Evolutionary conservation across 352 stramenopile genomes (phyloP).

Genomic region (Blastocystis sp.): DNA sequence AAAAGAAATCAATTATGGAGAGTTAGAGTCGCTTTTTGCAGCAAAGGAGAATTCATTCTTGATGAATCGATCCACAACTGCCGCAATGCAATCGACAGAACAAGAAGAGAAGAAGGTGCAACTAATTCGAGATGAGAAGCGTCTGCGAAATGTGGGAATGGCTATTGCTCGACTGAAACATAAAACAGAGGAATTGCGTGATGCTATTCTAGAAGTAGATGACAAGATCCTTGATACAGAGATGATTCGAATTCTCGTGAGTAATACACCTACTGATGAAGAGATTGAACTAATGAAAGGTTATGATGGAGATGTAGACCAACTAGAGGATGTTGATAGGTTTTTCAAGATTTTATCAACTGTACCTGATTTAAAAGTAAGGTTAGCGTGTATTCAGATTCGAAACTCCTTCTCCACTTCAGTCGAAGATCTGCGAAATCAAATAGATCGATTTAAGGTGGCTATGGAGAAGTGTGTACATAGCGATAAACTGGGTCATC

Average conservation of each 20-base stretch:
- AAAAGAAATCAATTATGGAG: neutral
- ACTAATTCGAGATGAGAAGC: constrained; percentile 7
- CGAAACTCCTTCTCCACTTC: constrained; percentile 71
- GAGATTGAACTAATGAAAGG: constrained; percentile 69
- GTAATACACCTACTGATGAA: constrained; percentile 30
- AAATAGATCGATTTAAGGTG: constrained; percentile 69
- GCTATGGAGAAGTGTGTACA: constrained; percentile 70
- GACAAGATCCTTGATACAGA: constrained; percentile 15
- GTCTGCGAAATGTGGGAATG: constrained; percentile 65
- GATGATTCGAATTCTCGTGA: constrained; percentile 12
- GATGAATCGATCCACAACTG: neutral
- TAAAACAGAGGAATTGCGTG: neutral
- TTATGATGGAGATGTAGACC: constrained; percentile 69
- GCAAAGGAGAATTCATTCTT: constrained; percentile 45
- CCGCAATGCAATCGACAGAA: neutral
- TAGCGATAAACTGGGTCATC: constrained; percentile 71
- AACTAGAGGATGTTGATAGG: constrained; percentile 73
- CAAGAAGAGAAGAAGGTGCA: neutral
- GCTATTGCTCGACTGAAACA: constrained; percentile 11
- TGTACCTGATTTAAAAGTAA: constrained; percentile 71
- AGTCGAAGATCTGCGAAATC: constrained; percentile 70
- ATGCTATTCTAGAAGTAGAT: constrained; percentile 7
- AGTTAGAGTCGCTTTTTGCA: neutral
- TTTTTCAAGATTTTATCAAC: constrained; percentile 75
- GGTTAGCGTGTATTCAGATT: constrained; percentile 69